These are phyloP conservation scores for Eragrostis curvula DNA, from an alignment of 176 grass and related monocot genomes.

Conservation along the genomic window DNA sequence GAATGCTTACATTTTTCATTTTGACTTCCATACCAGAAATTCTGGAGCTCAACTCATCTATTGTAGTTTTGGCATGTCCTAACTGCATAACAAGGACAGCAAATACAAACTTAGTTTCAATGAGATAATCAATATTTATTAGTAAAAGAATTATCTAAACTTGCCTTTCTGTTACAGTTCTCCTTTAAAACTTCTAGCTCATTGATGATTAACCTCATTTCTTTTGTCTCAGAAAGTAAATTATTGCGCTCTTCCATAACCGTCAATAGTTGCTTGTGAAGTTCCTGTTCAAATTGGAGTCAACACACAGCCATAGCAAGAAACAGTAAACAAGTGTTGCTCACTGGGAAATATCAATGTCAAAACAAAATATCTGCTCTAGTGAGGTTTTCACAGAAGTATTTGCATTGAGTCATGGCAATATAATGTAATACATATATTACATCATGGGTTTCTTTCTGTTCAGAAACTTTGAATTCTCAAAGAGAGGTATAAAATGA, in stretches of 20 bases:
- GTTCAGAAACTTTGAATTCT: slow-evolving; percentile 3
- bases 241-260: slow-evolving; percentile 60
- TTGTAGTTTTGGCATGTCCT: slow-evolving; percentile 50
- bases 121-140: slow-evolving; percentile 23
- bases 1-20: slow-evolving; percentile 61
- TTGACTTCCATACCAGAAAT: slow-evolving; percentile 72
- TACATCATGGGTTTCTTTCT: neutral
- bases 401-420: neutral
- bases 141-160: slow-evolving; percentile 22
- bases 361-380: neutral
- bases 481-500: slow-evolving; percentile 10
- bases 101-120: slow-evolving; percentile 6
- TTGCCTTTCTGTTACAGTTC: slow-evolving; percentile 62
- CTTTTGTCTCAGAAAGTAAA: slow-evolving; percentile 57
- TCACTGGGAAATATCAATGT: slow-evolving; percentile 5
- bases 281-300: slow-evolving; percentile 54
- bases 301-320: neutral
- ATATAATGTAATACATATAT: slow-evolving; percentile 8
- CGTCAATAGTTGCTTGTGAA: slow-evolving; percentile 53
- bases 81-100: slow-evolving; percentile 51
- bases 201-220: slow-evolving; percentile 48
- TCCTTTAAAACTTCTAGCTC: slow-evolving; percentile 66
- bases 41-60: slow-evolving; percentile 61
- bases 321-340: slow-evolving; percentile 15
- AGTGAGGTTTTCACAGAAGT: neutral